A percentile compares a stretch with the other conserved stretches of the same genome.
Conservation (phyloP, 257 asterid genomes). For the Solanum lycopersicoides region DNA sequence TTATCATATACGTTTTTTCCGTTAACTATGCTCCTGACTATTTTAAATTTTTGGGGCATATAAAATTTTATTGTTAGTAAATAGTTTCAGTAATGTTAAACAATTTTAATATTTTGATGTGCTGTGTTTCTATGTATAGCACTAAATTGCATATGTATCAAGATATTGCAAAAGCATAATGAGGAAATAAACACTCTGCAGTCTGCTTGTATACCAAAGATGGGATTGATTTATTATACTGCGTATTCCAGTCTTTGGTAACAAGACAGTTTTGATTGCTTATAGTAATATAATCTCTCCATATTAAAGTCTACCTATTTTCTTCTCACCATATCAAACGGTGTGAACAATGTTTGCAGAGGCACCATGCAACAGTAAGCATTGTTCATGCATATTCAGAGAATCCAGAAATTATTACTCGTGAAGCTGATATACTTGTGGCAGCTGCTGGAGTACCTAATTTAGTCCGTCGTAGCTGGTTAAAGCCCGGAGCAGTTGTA, state of each 20-base stretch:
- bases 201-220: not conserved
- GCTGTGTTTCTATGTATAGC: not conserved
- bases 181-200: not conserved
- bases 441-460: conserved; percentile 84
- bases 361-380: conserved; percentile 90
- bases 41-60: not conserved
- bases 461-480: conserved; percentile 78
- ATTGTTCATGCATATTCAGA: conserved; percentile 49
- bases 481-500: conserved; percentile 81
- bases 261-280: not conserved
- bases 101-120: not conserved
- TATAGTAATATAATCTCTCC: not conserved
- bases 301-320: not conserved
- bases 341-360: conserved; percentile 29
- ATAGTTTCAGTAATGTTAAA: not conserved
- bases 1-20: not conserved
- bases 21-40: not conserved
- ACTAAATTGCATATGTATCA: not conserved
- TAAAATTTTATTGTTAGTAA: not conserved
- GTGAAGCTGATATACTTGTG: conserved; percentile 81
- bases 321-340: not conserved
- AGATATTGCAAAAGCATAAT: not conserved
- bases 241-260: not conserved
- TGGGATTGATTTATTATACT: not conserved
- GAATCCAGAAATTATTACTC: conserved; percentile 51